Base-by-base conservation (phyloP, 768 basidiomycete species). In the Tricholomella constricta region DNA sequence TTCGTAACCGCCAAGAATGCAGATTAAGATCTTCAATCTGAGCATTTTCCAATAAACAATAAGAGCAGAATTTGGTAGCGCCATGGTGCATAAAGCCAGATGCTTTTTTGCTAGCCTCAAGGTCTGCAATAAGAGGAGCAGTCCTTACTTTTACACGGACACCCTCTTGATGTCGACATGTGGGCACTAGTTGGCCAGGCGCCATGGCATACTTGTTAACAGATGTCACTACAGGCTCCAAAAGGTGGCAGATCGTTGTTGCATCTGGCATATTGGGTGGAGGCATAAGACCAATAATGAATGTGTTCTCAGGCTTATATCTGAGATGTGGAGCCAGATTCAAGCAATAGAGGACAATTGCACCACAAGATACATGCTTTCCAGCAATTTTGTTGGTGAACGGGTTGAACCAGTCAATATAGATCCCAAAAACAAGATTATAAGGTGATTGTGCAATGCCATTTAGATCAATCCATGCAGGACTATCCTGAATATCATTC, bases 221-320 rank as follows among this genome's bases (percentile, higher is more conserved):
- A 17, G 19, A 29, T n/a, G 44, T 9, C 12, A 59, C 44, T 17
- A 66, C 31, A 19, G 54, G 43, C n/a, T 62, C 51, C 34, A 68
- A 25, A 57, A n/a, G n/a, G n/a, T n/a, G n/a, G n/a, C n/a, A n/a
- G n/a, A n/a, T n/a, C n/a, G n/a, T n/a, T n/a, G n/a, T 72, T 62
- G 69, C 29, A 63, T 45, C 38, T 26, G 71, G 72, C 31, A 57
- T 48, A 19, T 61, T 37, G 6, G 73, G 74, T 72, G 73, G 57
- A 26, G 43, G 73, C 11, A 65, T 71, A 2, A 74, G 48, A 2
- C 68, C 69, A 53, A 62, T 56, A 54, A 75, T 23, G 45, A 65
- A 70, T 1, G 62, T 57, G 56, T 75, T 72, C 48, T 74, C 72
- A 2, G 61, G 50, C 6, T 32, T 48, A 56, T 66, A 69, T 0